Base-by-base conservation (phyloP, 176 grass and related monocot genomes). In the Paspalum vaginatum region DNA sequence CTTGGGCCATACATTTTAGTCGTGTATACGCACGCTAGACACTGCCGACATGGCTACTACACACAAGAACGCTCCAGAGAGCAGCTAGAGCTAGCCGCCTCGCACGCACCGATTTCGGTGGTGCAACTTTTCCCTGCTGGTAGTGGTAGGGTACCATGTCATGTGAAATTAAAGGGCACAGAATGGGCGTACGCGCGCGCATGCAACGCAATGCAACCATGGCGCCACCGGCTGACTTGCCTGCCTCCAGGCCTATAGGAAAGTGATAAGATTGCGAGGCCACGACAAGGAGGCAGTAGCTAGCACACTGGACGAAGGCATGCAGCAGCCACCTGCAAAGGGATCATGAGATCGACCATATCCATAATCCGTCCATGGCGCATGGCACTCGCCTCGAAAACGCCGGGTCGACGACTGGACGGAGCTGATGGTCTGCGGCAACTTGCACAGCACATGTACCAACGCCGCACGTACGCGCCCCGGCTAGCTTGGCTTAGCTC, bases 301-400 rank as follows among this genome's bases (percentile, higher is more conserved):
- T 11, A 39, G 84, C 67, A 57, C 76, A 39, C 53, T 57, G 47
- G 63, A 39, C 3, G 18, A 39, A 76, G 21, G 16, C 10, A 53
- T 5, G 38, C 48, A 27, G 65, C 55, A 43, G 18, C 56, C 50
- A 47, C 46, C 32, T 2, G 32, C 32, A 32, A 55, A 24, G 81
- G 11, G 60, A 54, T 46, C 64, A 42, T 20, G 51, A 37, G 46
- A 13, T 15, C 10, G 8, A 7, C n/a, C 57, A 26, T 24, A 60
- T 25, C 22, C 57, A 61, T 50, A 12, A 55, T 72, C 55, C 75
- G 45, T 79, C 75, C 46, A 50, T 64, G 75, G 66, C 47, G 67
- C 57, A 21, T 20, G 82, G 87, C 87, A 89, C 87, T 81, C 87
- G 12, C 4, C 63, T 85, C 87, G 71, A 85, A 85, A 89, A 85